Percentiles rank a stretch among this genome's conserved stretches.
Evolutionary conservation across 768 basidiomycete genomes (phyloP).

Genomic region (Pisolithus tinctorius): DNA sequence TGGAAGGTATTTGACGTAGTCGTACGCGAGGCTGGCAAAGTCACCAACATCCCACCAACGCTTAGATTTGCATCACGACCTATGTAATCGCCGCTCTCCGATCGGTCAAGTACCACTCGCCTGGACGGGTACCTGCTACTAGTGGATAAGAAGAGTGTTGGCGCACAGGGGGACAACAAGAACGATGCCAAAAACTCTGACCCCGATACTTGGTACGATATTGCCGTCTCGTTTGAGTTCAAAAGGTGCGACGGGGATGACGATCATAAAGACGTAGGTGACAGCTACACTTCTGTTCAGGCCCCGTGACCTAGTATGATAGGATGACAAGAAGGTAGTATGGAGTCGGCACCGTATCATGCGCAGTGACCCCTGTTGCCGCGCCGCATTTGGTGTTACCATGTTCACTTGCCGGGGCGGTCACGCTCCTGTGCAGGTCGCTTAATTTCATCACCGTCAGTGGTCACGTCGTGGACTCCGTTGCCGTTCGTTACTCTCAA

Average conservation of each 20-base stretch:
- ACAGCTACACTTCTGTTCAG: neutral
- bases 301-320: neutral
- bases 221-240: constrained; percentile 3
- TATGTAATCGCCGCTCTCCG: neutral
- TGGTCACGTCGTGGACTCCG: neutral
- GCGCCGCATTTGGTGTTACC: constrained; percentile 19
- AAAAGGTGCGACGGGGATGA: neutral
- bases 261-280: neutral
- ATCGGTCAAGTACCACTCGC: neutral
- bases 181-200: too few relatives aligned
- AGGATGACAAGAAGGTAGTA: constrained; percentile 9
- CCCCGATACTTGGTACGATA: constrained; percentile 35
- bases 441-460: constrained; percentile 13
- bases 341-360: constrained; percentile 19
- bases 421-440: constrained; percentile 8
- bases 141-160: neutral
- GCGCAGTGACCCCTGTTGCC: constrained; percentile 18
- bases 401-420: constrained; percentile 18
- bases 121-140: neutral
- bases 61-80: neutral
- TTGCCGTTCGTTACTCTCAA: neutral
- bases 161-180: too few relatives aligned
- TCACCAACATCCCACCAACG: neutral
- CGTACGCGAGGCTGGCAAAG: neutral
- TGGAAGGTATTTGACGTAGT: neutral